phyloP scores from a whole-genome alignment of 176 grass and related monocot species.

The Rhynchospora tenuis region DNA sequence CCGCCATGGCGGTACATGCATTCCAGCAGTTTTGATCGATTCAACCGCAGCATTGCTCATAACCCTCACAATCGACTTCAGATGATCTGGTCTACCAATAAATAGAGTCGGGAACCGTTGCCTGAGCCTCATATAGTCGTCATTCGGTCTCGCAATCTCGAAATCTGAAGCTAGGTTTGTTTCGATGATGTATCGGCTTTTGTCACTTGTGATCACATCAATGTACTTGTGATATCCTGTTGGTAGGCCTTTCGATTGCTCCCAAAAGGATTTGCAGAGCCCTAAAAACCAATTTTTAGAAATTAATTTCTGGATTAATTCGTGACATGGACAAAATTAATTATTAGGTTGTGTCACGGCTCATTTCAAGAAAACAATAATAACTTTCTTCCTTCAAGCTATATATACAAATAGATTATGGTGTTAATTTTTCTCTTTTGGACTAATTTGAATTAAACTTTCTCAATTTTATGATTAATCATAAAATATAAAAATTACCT shows the following conservation, averaged over 20 bases:
- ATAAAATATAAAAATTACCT: neutral
- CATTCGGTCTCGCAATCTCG: slow-evolving; percentile 58
- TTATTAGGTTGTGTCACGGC: too few relatives aligned
- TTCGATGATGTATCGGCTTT: slow-evolving; percentile 57
- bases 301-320: neutral
- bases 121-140: slow-evolving; percentile 34
- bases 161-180: slow-evolving; percentile 46
- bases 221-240: slow-evolving; percentile 48
- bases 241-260: slow-evolving; percentile 19
- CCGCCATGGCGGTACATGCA: slow-evolving; percentile 80
- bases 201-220: slow-evolving; percentile 26
- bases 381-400: too few relatives aligned
- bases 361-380: neutral
- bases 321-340: too few relatives aligned
- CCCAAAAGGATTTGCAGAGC: slow-evolving; percentile 52
- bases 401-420: too few relatives aligned
- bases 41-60: slow-evolving; percentile 58
- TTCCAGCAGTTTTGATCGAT: slow-evolving; percentile 47
- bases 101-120: slow-evolving; percentile 33
- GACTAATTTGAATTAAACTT: too few relatives aligned
- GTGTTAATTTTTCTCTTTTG: too few relatives aligned
- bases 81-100: slow-evolving; percentile 27
- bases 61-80: slow-evolving; percentile 35
- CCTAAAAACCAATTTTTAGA: slow-evolving; percentile 12
- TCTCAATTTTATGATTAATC: too few relatives aligned